Conservation (phyloP, 306 rosid genomes). For the Clitoria ternatea region DNA sequence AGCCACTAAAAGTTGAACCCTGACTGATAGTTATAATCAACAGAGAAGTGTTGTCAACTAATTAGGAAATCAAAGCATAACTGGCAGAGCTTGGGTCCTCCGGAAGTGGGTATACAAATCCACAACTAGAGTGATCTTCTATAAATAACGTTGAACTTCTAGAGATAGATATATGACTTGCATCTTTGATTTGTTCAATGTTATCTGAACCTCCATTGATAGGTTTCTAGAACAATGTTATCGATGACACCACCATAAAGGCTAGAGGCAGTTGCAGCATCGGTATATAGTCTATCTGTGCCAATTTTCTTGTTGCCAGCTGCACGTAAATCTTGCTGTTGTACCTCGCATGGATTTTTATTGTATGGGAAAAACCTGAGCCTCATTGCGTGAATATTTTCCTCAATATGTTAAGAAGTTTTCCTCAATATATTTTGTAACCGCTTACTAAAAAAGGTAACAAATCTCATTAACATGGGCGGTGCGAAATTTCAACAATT, state of each 20-base stretch:
- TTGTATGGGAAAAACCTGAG: too few species aligned
- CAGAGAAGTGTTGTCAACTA: constrained; percentile 86
- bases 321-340: too few species aligned
- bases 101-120: constrained; percentile 71
- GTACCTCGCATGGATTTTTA: too few species aligned
- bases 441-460: too few species aligned
- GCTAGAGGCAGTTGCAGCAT: constrained; percentile 33
- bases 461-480: too few species aligned
- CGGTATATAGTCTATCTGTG: constrained; percentile 22
- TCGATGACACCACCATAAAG: constrained; percentile 25
- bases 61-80: constrained; percentile 71
- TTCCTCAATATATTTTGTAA: too few species aligned
- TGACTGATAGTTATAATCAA: constrained; percentile 84
- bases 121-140: constrained; percentile 61
- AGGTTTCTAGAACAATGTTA: constrained; percentile 24
- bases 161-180: constrained; percentile 7
- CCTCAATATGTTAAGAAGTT: too few species aligned
- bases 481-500: too few species aligned
- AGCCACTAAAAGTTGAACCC: constrained; percentile 92
- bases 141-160: constrained; percentile 20
- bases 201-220: constrained; percentile 31
- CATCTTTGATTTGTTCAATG: constrained; percentile 28
- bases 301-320: too few species aligned
- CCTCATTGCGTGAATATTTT: too few species aligned
- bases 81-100: constrained; percentile 86